Percentiles rank a stretch among this genome's conserved stretches.
Conservation (phyloP, 306 rosid genomes). For the peach (Prunus persica) region Prunus_persica_NCBIv2 NC_034015.1:16164001-16164500, state of each 20-base stretch:
- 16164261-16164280: not conserved
- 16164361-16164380: not conserved
- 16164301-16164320: not conserved
- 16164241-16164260: not conserved
- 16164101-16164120: not conserved
- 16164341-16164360: not conserved
- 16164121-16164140: not conserved
- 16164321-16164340: not conserved
- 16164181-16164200: too few relatives aligned
- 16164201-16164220: not conserved
- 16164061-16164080: not conserved
- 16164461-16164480: not conserved
- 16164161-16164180: not conserved
- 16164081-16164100: not conserved
- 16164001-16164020: not conserved
- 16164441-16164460: slow-evolving; percentile 8
- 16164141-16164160: not conserved
- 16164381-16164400: not conserved
- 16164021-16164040: not conserved
- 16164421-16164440: not conserved
- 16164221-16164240: not conserved
- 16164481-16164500: not conserved
- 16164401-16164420: not conserved
- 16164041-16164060: not conserved
- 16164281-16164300: too few relatives aligned